Evolutionary conservation across 2,329 filamentous ascomycete species (phyloP), one percentile per base, ranked within the genome.

Genomic region (Aspergillus novoparasiticus): DNA sequence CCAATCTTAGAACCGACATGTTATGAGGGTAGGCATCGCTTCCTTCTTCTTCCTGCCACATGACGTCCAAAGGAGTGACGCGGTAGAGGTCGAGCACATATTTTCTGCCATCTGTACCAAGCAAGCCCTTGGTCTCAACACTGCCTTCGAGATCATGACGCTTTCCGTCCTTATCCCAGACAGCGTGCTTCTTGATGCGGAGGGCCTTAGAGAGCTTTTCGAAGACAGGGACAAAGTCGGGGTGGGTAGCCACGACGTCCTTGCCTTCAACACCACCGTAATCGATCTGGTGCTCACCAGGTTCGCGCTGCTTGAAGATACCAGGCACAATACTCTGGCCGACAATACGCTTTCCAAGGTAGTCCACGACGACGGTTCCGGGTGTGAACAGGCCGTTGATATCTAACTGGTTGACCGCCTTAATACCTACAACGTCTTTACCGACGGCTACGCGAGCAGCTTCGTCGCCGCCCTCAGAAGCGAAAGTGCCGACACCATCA

Each of bases 231-330:
- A 88, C 88, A 72, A 99, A 99, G 23, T 89, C 88, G 75, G 96
- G 90, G 73, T 98, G 93, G 14, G 92, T 91, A 0, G 95, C 94
- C 58, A 99, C 92, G 30, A 96, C 87, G 69, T 99, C 95, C 80
- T 96, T 97, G 69, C 96, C 95, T 76, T 99, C 95, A 36, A 98
- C 95, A 69, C 94, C 95, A 75, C 95, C 95, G 74, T 99, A 99
- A 77, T 99, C 95, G 71, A 99, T 98, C 79, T 98, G 95, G 80
- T 97, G 95, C 86, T 99, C 95, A 58, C 94, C 95, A 34, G 94
- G 93, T 73, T 98, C 95, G 41, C 94, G 89, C 82, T 98, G 95
- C 83, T 97, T 98, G 86, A 99, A 99, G 73, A 99, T 99, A 64
- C 95, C 96, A 6, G 95, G 95, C 21, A 99, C 95, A 68, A 99